phyloP scores from a whole-genome alignment of 805 yeast genomes.

The Wickerhamiella bombiphila region DNA sequence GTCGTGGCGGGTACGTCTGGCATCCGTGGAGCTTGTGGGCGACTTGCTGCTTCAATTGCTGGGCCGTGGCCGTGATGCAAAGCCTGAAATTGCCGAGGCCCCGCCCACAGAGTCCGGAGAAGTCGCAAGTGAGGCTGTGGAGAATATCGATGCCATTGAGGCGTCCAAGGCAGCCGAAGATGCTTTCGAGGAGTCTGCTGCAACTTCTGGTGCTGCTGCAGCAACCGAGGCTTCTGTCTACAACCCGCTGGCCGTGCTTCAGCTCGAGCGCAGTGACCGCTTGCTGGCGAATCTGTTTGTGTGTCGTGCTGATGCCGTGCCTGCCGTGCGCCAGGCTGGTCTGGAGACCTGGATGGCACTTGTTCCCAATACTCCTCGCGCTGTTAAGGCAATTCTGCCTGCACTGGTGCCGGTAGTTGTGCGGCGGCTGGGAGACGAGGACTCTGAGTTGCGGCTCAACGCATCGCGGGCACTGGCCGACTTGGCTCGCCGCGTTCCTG shows the following conservation, averaged over 20 bases:
- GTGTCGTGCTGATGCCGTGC: slow-evolving; percentile 84
- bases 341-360: slow-evolving; percentile 93
- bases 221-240: too few relatives aligned
- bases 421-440: slow-evolving; percentile 67
- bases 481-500: slow-evolving; percentile 77
- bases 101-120: slow-evolving; percentile 33
- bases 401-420: slow-evolving; percentile 68
- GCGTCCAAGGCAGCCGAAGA: slow-evolving; percentile 12
- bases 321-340: slow-evolving; percentile 75
- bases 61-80: slow-evolving; percentile 37
- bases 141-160: slow-evolving; percentile 24
- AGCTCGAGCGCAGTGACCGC: slow-evolving; percentile 76
- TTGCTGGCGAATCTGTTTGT: slow-evolving; percentile 75
- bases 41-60: slow-evolving; percentile 87
- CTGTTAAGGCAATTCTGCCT: slow-evolving; percentile 83
- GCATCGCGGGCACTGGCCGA: slow-evolving; percentile 94
- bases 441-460: slow-evolving; percentile 62
- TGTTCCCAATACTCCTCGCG: slow-evolving; percentile 89
- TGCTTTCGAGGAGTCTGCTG: slow-evolving; percentile 19
- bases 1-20: slow-evolving; percentile 74
- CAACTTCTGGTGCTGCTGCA: slow-evolving; percentile 15
- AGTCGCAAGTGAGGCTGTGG: slow-evolving; percentile 39
- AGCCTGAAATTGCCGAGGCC: slow-evolving; percentile 15
- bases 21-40: slow-evolving; percentile 91
- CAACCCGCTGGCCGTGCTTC: slow-evolving; percentile 57